Evolutionary conservation across 2,329 filamentous ascomycete genomes (phyloP), one percentile per base, ranked within the genome.

Genomic region (Blastomyces parvus): DNA sequence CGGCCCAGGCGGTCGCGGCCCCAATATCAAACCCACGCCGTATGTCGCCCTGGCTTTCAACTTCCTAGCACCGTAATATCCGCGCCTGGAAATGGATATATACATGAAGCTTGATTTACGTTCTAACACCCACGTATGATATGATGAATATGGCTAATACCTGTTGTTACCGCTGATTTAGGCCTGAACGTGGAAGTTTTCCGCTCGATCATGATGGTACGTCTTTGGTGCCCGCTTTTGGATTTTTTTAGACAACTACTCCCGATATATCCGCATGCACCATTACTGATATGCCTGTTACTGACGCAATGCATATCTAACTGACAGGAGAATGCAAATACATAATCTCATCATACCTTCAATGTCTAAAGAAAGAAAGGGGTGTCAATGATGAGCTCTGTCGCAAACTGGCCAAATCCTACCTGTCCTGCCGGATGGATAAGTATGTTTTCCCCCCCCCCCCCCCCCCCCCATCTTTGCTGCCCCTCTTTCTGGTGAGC

Each of bases 361-460:
- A 84, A 64, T 99, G 94, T 76, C 87, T 99, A 74, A 94, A 92
- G 74, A 88, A 85, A 66, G 86, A 88, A 67, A 86, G 86, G 69
- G 94, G 94, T 30, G 84, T 89, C 70, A 97, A 97, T 73, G 89
- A 94, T 67, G 83, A 90, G 66, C 86, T 90, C 72, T 99, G 94
- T 74, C 87, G 94, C 63, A 81, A 85, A 71, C 78, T 97, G 62
- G 92, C 92, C 65, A 97, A 97, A 79, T 83, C 86, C 38, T 99
- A 99, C 75, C 80, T 99, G 62, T 81, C 85, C 59, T 99, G 94
- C 76, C 86, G 94, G 59, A 99, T 99, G 94, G 93, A 97, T 69
- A 86, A 87, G 91, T 96, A 80, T 73, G 87, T 79, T 57, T 14
- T 19, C 17, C 4, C 14, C 19, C 53, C 8, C 4, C 11, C 13